These are phyloP conservation scores for Rhododendron williamsianum DNA, from an alignment of 148 eudicot species.

Conservation along the genomic window DNA sequence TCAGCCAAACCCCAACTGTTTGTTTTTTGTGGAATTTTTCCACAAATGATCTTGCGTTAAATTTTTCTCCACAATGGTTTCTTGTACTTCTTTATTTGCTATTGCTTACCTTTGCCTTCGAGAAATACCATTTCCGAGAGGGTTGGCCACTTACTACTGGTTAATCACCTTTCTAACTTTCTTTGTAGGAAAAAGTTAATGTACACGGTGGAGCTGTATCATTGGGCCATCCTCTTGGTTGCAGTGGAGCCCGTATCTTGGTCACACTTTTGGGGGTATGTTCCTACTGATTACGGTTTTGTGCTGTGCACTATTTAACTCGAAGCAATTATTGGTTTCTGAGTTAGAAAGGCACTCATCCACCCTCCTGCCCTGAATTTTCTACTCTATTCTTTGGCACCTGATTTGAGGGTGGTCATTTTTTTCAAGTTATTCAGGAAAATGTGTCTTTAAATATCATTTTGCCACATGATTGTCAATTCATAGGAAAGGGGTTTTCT, in stretches of 20 bases:
- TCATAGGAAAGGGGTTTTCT: background rate
- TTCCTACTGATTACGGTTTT: background rate
- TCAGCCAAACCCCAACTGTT: background rate
- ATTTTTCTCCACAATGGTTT: background rate
- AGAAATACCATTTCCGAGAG: background rate
- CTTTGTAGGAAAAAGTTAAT: conserved; percentile 75
- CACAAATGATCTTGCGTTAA: background rate
- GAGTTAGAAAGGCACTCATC: background rate
- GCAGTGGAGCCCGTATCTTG: conserved; percentile 97
- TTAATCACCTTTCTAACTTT: background rate
- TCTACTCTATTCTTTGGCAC: background rate
- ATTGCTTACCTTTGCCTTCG: background rate
- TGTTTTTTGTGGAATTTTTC: background rate
- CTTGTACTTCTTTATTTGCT: background rate
- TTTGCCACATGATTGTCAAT: background rate
- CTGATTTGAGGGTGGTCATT: background rate
- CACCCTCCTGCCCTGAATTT: background rate
- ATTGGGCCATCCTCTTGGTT: conserved; percentile 97
- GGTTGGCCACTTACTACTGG: background rate
- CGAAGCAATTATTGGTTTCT: background rate
- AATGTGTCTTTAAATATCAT: background rate
- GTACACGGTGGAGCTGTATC: conserved; percentile 98
- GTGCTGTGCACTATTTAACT: background rate
- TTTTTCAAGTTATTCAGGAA: background rate
- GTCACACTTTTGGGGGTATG: conserved; percentile 93